Conservation (phyloP, 2,329 filamentous ascomycete genomes). For the Claviceps africana region DNA sequence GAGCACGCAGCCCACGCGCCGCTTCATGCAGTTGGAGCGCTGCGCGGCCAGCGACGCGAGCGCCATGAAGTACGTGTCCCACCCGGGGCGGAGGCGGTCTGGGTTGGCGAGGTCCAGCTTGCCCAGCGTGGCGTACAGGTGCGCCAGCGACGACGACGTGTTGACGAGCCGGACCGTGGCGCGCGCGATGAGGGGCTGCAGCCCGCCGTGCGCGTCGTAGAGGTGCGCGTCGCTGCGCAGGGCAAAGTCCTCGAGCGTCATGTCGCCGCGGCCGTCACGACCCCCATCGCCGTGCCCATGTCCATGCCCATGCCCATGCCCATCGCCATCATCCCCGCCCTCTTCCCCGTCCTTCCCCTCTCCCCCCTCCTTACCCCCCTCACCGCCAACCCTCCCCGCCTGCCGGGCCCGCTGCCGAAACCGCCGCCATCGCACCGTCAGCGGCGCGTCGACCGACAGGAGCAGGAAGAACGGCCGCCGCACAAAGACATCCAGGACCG, state of each 20-base stretch:
- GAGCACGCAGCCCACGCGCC: constrained; percentile 85
- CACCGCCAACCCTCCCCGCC: no score
- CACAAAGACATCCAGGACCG: constrained; percentile 58
- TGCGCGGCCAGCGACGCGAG: constrained; percentile 84
- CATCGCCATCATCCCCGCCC: neutral
- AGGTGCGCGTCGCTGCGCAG: constrained; percentile 55
- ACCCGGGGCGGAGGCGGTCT: constrained; percentile 70
- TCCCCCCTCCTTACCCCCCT: no score
- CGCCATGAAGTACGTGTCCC: constrained; percentile 98
- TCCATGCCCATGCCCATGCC: neutral
- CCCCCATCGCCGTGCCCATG: constrained; percentile 5
- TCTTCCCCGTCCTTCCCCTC: no score
- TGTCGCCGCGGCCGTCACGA: constrained; percentile 9
- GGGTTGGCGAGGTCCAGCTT: constrained; percentile 65
- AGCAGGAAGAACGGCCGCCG: constrained; percentile 86
- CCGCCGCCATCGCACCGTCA: constrained; percentile 70
- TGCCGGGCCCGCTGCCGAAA: constrained; percentile 38
- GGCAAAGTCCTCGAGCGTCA: constrained; percentile 42
- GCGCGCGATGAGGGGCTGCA: constrained; percentile 64
- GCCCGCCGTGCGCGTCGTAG: constrained; percentile 50
- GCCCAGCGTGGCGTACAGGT: constrained; percentile 58
- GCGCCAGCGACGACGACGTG: constrained; percentile 55
- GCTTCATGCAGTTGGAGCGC: constrained; percentile 95
- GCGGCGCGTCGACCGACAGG: constrained; percentile 79
- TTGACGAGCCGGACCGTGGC: constrained; percentile 81